A percentile compares a stretch with the other conserved stretches of the same genome.
phyloP scores from a whole-genome alignment of 2,329 filamentous ascomycete genomes.

The Fusarium beomiforme region DNA sequence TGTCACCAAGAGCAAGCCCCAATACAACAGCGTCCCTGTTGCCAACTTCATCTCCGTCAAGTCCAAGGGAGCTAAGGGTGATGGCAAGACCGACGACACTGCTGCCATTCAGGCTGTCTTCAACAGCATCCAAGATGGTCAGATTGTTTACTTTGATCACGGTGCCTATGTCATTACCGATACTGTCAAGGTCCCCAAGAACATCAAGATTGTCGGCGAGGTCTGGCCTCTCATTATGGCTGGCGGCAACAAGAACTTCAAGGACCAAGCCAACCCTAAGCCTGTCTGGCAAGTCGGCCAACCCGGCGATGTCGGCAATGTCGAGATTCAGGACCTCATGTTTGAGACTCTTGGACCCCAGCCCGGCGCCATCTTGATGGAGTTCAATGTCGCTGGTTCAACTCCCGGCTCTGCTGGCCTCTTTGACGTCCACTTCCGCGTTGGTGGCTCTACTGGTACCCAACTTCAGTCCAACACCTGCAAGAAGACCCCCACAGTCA shows the following conservation, averaged over 20 bases:
- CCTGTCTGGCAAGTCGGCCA: constrained; percentile 89
- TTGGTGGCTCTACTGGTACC: constrained; percentile 88
- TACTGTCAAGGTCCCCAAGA: constrained; percentile 78
- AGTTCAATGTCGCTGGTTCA: constrained; percentile 84
- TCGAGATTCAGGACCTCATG: constrained; percentile 90
- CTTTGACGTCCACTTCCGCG: constrained; percentile 96
- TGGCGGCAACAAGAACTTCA: constrained; percentile 75
- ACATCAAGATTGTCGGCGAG: constrained; percentile 89
- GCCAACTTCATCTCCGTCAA: constrained; percentile 85
- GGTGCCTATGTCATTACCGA: constrained; percentile 77
- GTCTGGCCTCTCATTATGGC: constrained; percentile 93
- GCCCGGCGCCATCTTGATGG: constrained; percentile 87
- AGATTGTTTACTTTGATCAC: constrained; percentile 79
- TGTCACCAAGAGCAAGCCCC: constrained; percentile 87
- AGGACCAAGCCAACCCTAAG: constrained; percentile 77
- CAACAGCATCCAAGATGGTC: constrained; percentile 69
- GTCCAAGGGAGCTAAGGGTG: constrained; percentile 83
- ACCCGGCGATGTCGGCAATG: constrained; percentile 77
- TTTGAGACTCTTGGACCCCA: constrained; percentile 85
- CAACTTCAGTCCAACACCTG: constrained; percentile 83
- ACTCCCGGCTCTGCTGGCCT: constrained; percentile 78
- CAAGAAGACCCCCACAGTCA: constrained; percentile 75
- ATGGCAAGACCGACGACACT: constrained; percentile 89
- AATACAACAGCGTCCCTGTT: constrained; percentile 77
- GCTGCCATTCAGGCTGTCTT: constrained; percentile 82